Conservation (phyloP, 2,329 filamentous ascomycete genomes). For the Acarospora socialis region DNA sequence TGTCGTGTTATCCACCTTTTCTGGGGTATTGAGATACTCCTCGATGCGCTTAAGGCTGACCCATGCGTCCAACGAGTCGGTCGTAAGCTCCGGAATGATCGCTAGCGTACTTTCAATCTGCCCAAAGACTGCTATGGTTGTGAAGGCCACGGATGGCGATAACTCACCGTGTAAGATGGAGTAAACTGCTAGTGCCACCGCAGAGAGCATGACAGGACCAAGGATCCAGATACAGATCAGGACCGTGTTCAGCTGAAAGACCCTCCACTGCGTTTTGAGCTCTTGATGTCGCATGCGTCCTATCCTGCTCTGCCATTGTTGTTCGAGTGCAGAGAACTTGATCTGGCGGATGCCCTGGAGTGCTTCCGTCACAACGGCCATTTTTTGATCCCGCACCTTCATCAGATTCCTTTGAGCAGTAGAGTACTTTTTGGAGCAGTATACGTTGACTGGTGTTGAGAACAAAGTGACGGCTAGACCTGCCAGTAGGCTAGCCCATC, state of each 20-base stretch:
- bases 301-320: conserved; percentile 61
- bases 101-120: conserved; percentile 58
- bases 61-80: conserved; percentile 55
- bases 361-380: conserved; percentile 62
- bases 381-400: conserved; percentile 61
- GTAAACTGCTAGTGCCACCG: conserved; percentile 55
- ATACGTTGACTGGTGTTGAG: conserved; percentile 54
- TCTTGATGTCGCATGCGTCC: conserved; percentile 50
- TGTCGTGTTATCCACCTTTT: conserved; percentile 42
- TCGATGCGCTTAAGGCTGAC: conserved; percentile 62
- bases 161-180: conserved; percentile 48
- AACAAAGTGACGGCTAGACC: conserved; percentile 51
- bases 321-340: conserved; percentile 67
- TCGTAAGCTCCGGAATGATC: conserved; percentile 58
- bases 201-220: conserved; percentile 59
- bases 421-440: conserved; percentile 50
- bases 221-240: conserved; percentile 57
- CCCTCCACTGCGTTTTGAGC: conserved; percentile 49
- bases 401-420: conserved; percentile 54
- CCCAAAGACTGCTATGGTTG: conserved; percentile 59
- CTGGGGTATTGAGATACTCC: conserved; percentile 52
- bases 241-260: conserved; percentile 49
- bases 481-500: conserved; percentile 52
- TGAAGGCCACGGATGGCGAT: conserved; percentile 62
- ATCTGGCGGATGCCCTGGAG: conserved; percentile 70